phyloP scores from a whole-genome alignment of 2,329 filamentous ascomycete species.

The Trichoderma semiorbis region DNA sequence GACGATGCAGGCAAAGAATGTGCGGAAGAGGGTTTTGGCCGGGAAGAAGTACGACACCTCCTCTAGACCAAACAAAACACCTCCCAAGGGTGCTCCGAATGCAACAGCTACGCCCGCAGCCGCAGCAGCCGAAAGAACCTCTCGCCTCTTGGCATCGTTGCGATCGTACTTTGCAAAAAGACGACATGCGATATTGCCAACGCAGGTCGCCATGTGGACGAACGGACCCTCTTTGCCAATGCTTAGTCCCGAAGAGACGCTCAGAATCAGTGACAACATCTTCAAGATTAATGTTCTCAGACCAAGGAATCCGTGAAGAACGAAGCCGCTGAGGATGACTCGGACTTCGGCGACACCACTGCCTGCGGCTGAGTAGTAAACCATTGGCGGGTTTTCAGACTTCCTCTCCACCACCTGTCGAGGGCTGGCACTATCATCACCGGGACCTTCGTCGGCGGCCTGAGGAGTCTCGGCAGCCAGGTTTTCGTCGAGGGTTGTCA shows the following conservation, averaged over 20 bases:
- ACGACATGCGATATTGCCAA: constrained; percentile 92
- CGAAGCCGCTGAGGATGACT: constrained; percentile 96
- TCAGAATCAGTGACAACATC: constrained; percentile 75
- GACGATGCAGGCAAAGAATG: constrained; percentile 96
- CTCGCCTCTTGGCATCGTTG: constrained; percentile 91
- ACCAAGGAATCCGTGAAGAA: constrained; percentile 92
- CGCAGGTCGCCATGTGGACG: constrained; percentile 94
- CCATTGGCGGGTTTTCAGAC: constrained; percentile 62
- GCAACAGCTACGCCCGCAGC: constrained; percentile 91
- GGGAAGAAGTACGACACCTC: constrained; percentile 98
- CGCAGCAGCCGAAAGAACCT: constrained; percentile 88
- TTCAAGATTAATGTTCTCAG: constrained; percentile 84
- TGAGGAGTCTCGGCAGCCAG: constrained; percentile 62
- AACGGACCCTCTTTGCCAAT: constrained; percentile 93
- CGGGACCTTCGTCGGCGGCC: constrained; percentile 38
- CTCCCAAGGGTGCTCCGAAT: constrained; percentile 83
- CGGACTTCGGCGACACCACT: constrained; percentile 96
- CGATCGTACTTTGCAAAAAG: constrained; percentile 91
- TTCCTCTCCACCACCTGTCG: constrained; percentile 36
- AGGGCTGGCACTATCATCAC: constrained; percentile 45
- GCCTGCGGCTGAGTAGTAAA: constrained; percentile 93
- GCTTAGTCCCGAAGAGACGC: constrained; percentile 87
- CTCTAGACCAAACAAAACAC: constrained; percentile 88
- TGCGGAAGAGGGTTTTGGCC: constrained; percentile 92
- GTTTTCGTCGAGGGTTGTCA: constrained; percentile 90